These are phyloP conservation scores for Tricholoma flavovirens DNA, from an alignment of 768 basidiomycete species.

Conservation along the genomic window DNA sequence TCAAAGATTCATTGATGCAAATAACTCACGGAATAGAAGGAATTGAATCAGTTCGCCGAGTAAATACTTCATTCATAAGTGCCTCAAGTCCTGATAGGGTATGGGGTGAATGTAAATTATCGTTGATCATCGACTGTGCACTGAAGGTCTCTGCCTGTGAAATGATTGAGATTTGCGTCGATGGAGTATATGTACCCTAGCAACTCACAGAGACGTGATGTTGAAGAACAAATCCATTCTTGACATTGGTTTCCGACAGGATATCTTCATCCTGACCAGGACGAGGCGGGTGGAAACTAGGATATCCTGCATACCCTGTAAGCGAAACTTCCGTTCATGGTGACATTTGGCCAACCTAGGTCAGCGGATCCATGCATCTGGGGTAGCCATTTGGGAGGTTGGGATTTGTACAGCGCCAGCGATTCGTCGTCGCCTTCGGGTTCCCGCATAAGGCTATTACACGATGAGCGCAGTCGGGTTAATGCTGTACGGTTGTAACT, in stretches of 20 bases:
- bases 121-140: conserved; percentile 48
- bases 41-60: conserved; percentile 50
- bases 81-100: conserved; percentile 60
- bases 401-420: conserved; percentile 55
- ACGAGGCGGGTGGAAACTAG: conserved; percentile 71
- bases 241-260: conserved; percentile 57
- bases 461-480: no score
- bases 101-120: conserved; percentile 43
- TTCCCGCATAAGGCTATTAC: conserved; percentile 26
- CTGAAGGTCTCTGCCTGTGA: conserved; percentile 61
- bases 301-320: conserved; percentile 48
- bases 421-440: conserved; percentile 26
- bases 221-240: conserved; percentile 54
- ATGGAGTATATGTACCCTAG: background rate
- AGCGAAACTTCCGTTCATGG: background rate
- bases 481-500: no score
- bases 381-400: conserved; percentile 72
- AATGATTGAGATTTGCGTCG: background rate
- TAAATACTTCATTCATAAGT: conserved; percentile 72
- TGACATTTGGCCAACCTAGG: conserved; percentile 44
- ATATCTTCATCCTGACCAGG: conserved; percentile 72
- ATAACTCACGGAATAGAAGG: conserved; percentile 59
- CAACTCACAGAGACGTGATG: conserved; percentile 53
- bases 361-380: conserved; percentile 61
- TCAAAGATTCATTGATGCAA: background rate